These are phyloP conservation scores for Diaporthe ilicicola DNA, from an alignment of 2,329 filamentous ascomycete genomes.

Conservation along the genomic window DNA sequence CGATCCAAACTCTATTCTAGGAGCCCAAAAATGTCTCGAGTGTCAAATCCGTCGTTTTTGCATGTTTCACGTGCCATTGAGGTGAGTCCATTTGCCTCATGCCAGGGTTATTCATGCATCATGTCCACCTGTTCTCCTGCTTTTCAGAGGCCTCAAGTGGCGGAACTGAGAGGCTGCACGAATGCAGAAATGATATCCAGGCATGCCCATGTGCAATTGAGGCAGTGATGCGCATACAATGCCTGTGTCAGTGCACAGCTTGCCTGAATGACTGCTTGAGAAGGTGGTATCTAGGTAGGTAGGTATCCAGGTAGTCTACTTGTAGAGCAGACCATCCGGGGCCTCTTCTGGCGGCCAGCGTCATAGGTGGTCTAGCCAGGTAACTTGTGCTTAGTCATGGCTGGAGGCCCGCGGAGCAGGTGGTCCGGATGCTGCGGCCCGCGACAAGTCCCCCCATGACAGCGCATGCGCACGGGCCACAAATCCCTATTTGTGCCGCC, in stretches of 20 bases:
- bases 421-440: background rate
- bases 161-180: constrained; percentile 12
- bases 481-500: constrained; percentile 29
- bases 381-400: background rate
- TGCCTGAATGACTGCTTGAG: background rate
- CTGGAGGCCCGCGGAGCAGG: background rate
- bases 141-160: constrained; percentile 8
- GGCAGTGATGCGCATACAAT: background rate
- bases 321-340: constrained; percentile 11
- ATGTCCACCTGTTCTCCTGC: background rate
- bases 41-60: background rate
- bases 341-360: background rate
- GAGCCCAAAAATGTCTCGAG: too few relatives aligned
- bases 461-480: constrained; percentile 15
- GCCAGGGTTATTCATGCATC: background rate
- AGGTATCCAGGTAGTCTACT: background rate
- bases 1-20: too few relatives aligned
- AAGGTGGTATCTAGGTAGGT: background rate
- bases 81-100: background rate
- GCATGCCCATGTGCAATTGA: background rate
- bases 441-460: too few relatives aligned
- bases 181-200: background rate
- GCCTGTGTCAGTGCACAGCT: background rate
- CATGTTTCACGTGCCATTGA: fast-evolving
- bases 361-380: background rate